A percentile compares a stretch with the other conserved stretches of the same genome.
phyloP scores from a whole-genome alignment of 108 stramenopile genomes.

The Tribonema minus region DNA sequence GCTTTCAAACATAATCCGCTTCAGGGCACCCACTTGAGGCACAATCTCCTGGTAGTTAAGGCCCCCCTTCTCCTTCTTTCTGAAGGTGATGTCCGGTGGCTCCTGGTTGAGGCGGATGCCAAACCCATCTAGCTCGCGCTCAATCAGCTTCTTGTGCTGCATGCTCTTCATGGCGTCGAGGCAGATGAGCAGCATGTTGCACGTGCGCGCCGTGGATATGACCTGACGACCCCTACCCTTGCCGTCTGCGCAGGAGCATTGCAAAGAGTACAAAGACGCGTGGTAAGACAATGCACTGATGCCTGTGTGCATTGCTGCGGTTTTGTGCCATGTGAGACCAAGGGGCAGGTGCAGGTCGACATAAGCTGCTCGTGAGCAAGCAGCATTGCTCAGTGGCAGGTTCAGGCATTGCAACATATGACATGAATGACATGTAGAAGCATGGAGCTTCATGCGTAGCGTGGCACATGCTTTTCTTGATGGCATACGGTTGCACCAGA shows the following conservation, averaged over 20 bases:
- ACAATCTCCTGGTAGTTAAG: constrained; percentile 84
- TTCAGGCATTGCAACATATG: too few relatives aligned
- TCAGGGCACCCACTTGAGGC: constrained; percentile 68
- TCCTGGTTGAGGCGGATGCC: constrained; percentile 95
- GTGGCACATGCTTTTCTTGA: too few relatives aligned
- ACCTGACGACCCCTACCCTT: constrained; percentile 71
- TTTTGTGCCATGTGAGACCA: too few relatives aligned
- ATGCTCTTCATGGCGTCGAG: constrained; percentile 78
- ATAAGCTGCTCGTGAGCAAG: too few relatives aligned
- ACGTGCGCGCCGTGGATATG: constrained; percentile 73
- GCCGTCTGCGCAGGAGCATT: constrained; percentile 18
- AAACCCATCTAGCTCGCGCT: constrained; percentile 88
- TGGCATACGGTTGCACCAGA: too few relatives aligned
- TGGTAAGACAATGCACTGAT: too few relatives aligned
- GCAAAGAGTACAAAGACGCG: neutral
- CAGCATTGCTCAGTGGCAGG: too few relatives aligned
- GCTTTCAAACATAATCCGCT: too few relatives aligned
- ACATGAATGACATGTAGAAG: too few relatives aligned
- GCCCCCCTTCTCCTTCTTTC: constrained; percentile 88
- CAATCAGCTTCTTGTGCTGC: constrained; percentile 95
- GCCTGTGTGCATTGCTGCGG: too few relatives aligned
- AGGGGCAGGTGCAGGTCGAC: too few relatives aligned
- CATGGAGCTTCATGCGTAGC: too few relatives aligned
- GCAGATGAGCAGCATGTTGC: constrained; percentile 90
- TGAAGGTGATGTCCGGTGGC: constrained; percentile 82